Base-by-base conservation (phyloP, 495 filamentous ascomycete species). In the Neurospora sublineolata region DNA sequence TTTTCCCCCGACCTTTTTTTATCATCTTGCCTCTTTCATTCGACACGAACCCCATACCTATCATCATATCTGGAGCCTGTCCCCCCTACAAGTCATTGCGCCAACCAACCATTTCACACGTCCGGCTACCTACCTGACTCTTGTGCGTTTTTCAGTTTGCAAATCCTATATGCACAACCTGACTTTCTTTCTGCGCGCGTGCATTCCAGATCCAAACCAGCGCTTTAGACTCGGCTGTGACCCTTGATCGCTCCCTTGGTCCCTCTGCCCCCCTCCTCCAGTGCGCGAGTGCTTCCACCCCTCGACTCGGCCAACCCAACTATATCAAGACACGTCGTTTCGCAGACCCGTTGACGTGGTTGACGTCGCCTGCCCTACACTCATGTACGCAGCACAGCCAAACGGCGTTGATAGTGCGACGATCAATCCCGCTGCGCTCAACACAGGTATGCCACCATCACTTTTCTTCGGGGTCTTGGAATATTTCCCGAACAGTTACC, bases 321-420 rank as follows among this genome's bases (percentile, higher is more conserved):
- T 83, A 83, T 83, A 84, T 86, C 84, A 84, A 83, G 83, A 86
- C 83, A 86, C 84, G 83, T 85, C 82, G 83, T 82, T 84, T 82
- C 82, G 82, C 82, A 83, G 78, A 81, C 76, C 77, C 77, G 77
- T 79, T 76, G 77, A 77, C 79, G 79, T 79, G 79, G 75, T 81
- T 75, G 74, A 76, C 77, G 78, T 80, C 78, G 79, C 75, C 78
- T 77, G 76, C 75, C 75, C 78, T 77, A 75, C 75, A 74, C 83
- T 82, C 80, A 86, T 86, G 84, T 86, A 86, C 83, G 82, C 84
- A 81, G 81, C 84, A 82, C 84, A 81, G 79, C 82, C 83, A 76
- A 84, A 84, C 81, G 83, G 84, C 83, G 82, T 81, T 81, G 84
- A 86, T 80, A 83, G 84, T 86, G 83, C 82, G 76, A 86, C 84